Percentiles rank a stretch among this genome's conserved stretches.
phyloP scores from a whole-genome alignment of 169 alveolate species.

The Sarcocystis neurona region DNA sequence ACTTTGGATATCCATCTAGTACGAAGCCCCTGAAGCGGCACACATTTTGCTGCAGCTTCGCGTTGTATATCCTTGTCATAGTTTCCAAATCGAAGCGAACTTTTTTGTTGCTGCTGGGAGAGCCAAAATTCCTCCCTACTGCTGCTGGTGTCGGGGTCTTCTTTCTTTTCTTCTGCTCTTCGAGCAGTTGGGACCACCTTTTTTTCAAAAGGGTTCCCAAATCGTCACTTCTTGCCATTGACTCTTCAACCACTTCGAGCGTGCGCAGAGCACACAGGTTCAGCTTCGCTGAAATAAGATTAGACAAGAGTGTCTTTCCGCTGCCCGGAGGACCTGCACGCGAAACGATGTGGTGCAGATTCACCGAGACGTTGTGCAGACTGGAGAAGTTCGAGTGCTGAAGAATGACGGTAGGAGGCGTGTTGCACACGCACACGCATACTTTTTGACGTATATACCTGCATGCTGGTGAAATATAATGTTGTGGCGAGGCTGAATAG shows the following conservation, averaged over 20 bases:
- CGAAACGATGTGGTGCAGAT: too few species aligned
- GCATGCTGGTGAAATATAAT: too few species aligned
- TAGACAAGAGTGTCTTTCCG: constrained; percentile 81
- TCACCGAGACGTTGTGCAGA: too few species aligned
- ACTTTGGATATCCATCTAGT: constrained; percentile 87
- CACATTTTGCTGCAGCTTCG: constrained; percentile 21
- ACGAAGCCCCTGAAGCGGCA: constrained; percentile 75
- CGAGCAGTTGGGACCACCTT: constrained; percentile 12
- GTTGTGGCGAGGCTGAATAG: too few species aligned
- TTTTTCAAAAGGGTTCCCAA: not conserved
- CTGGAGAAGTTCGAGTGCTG: too few species aligned
- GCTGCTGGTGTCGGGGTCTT: not conserved
- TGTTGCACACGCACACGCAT: too few species aligned
- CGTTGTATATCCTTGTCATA: constrained; percentile 3
- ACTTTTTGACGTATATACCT: too few species aligned
- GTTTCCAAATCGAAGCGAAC: constrained; percentile 15
- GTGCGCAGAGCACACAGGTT: constrained; percentile 81
- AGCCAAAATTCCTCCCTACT: not conserved
- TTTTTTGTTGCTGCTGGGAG: too few species aligned
- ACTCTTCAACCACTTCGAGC: constrained; percentile 73
- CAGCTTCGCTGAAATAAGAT: constrained; percentile 77
- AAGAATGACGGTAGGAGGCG: too few species aligned
- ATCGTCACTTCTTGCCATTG: not conserved
- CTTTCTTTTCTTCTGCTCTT: constrained; percentile 3
- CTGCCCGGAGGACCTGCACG: constrained; percentile 89